Evolutionary conservation across 2,329 filamentous ascomycete species (phyloP).

Genomic region (Epicoccum nigrum): DNA sequence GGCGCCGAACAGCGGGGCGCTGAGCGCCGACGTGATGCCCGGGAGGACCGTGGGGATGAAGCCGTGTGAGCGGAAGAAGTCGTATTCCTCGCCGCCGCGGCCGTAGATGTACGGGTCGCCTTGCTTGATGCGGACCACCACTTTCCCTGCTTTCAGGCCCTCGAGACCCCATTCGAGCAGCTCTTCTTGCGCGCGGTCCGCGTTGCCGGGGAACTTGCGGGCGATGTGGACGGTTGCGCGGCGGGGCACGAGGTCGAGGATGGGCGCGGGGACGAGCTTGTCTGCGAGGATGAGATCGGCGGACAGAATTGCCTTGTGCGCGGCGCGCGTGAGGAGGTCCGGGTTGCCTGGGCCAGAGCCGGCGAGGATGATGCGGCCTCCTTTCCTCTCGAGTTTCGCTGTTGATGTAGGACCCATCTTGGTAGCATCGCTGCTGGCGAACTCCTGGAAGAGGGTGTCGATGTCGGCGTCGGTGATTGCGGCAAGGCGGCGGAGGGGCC

Average conservation of each 20-base stretch:
- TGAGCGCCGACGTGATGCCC: conserved; percentile 86
- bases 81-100: conserved; percentile 88
- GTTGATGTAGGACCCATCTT: conserved; percentile 33
- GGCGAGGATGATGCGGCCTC: conserved; percentile 81
- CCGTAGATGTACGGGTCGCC: conserved; percentile 97
- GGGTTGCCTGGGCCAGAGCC: conserved; percentile 93
- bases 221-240: conserved; percentile 90
- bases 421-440: conserved; percentile 55
- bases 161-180: conserved; percentile 78
- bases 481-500: conserved; percentile 85
- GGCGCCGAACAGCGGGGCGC: conserved; percentile 83
- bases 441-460: conserved; percentile 75
- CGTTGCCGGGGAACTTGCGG: conserved; percentile 96
- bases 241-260: conserved; percentile 88
- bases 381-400: conserved; percentile 32
- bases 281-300: conserved; percentile 84
- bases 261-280: conserved; percentile 82
- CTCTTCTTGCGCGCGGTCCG: conserved; percentile 90
- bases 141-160: conserved; percentile 71
- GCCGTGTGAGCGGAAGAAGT: conserved; percentile 77
- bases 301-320: conserved; percentile 73
- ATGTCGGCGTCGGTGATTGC: conserved; percentile 81
- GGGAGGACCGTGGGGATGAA: conserved; percentile 77
- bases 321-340: conserved; percentile 84
- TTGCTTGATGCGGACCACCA: conserved; percentile 89